Evolutionary conservation across 2,329 filamentous ascomycete species (phyloP), one percentile per base, ranked within the genome.

Genomic region (Cladosporium austrohemisphaericum): DNA sequence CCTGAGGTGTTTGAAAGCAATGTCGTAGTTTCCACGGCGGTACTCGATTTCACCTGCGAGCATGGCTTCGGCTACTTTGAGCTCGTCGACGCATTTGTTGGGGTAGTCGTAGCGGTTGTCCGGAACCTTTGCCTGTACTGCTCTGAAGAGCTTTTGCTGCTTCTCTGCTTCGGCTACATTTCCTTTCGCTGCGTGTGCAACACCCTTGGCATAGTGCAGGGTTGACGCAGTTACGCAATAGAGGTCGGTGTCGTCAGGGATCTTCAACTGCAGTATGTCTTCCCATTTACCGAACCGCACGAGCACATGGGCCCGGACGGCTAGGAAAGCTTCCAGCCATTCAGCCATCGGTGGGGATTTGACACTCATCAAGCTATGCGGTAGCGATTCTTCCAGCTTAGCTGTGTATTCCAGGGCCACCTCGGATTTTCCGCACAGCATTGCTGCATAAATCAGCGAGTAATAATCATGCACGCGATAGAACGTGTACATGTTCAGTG

Each of bases 391-490:
- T 59, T 89, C 84, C 40, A 90, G 75, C 36, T 73, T 69, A 0
- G 61, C 57, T 0, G 79, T 77, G 0, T 84, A 83, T 1, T 84
- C 76, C 2, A 90, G 63, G 0, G 85, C 83, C 9, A 83, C 71
- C 19, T 69, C 63, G 1, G 74, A 84, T 61, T 85, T 79, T 0
- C 83, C 87, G 0, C 84, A 79, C 56, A 91, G 85, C 85, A 91
- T 88, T 50, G 86, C 85, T 1, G 83, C 83, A 61, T 91, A 91
- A 41, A 90, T 77, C 2, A 80, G 76, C 55, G 87, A 89, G 61
- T 91, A 86, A 58, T 83, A 84, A 60, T 91, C 75, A 62, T 92
- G 87, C 41, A 79, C 77, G 11, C 86, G 78, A 63, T 91, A 92
- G 4, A 90, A 75, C 0, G 83, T 84, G 68, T 91, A 92, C 63